A percentile compares a stretch with the other conserved stretches of the same genome.
These are phyloP conservation scores for Cordyceps javanica DNA, from an alignment of 2,329 filamentous ascomycete species.

Conservation along the genomic window DNA sequence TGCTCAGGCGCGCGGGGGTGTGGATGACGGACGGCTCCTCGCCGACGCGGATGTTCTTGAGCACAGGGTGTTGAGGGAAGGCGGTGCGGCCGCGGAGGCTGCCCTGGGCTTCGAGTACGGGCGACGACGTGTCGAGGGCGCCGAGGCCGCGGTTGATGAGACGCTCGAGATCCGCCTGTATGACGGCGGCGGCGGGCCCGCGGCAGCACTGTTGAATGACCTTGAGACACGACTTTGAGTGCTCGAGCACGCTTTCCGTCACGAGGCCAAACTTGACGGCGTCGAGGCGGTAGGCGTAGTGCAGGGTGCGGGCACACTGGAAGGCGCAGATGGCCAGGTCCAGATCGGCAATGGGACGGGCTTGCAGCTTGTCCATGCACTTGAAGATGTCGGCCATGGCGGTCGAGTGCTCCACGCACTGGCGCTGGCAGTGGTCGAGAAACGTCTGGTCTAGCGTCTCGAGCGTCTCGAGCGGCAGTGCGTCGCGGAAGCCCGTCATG, in stretches of 20 bases:
- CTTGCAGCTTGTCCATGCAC: constrained; percentile 43
- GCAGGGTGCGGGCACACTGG: constrained; percentile 48
- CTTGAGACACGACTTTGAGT: constrained; percentile 44
- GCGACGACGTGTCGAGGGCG: constrained; percentile 13
- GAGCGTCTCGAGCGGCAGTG: constrained; percentile 38
- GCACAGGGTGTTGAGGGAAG: constrained; percentile 6
- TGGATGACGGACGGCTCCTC: constrained; percentile 14
- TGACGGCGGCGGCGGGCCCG: constrained; percentile 44
- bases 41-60: constrained; percentile 13
- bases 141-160: constrained; percentile 41
- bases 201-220: constrained; percentile 46
- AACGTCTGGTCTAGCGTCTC: constrained; percentile 43
- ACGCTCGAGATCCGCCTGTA: constrained; percentile 43
- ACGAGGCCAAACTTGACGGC: constrained; percentile 38
- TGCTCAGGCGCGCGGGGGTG: constrained; percentile 2
- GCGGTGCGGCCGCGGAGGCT: constrained; percentile 1
- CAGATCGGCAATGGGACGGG: constrained; percentile 47
- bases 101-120: constrained; percentile 13
- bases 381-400: constrained; percentile 52
- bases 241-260: constrained; percentile 40
- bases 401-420: constrained; percentile 48
- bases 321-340: constrained; percentile 51
- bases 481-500: constrained; percentile 45
- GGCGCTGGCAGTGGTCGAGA: constrained; percentile 41
- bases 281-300: constrained; percentile 42